phyloP scores from a whole-genome alignment of 1,284 basidiomycete genomes.

The Neonothopanus nambi region DNA sequence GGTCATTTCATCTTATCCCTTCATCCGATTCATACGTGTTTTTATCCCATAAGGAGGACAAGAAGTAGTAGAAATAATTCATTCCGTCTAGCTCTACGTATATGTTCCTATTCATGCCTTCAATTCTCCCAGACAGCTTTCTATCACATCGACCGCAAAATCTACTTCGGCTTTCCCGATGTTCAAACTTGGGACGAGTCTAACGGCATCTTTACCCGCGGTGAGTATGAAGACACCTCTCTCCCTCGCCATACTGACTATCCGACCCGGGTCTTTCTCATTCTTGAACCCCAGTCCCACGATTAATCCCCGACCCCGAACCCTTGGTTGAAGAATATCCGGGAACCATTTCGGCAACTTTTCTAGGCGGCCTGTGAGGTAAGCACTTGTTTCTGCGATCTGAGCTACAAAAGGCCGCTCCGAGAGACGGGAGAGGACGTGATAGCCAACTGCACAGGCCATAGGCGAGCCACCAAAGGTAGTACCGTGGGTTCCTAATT shows the following conservation, averaged over 20 bases:
- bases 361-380: slow-evolving; percentile 60
- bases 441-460: slow-evolving; percentile 86
- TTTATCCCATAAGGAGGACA: too few relatives aligned
- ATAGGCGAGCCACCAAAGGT: slow-evolving; percentile 96
- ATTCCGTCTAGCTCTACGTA: too few relatives aligned
- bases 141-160: slow-evolving; percentile 83
- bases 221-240: slow-evolving; percentile 89
- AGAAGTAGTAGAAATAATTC: too few relatives aligned
- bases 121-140: slow-evolving; percentile 62
- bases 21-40: background rate
- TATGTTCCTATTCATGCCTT: slow-evolving; percentile 2
- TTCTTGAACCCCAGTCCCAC: slow-evolving; percentile 82
- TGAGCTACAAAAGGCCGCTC: slow-evolving; percentile 54
- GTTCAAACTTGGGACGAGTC: slow-evolving; percentile 90
- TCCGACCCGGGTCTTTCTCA: slow-evolving; percentile 54
- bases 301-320: slow-evolving; percentile 86
- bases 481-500: slow-evolving; percentile 88
- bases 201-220: slow-evolving; percentile 86
- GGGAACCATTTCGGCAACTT: slow-evolving; percentile 73
- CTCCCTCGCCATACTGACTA: slow-evolving; percentile 83
- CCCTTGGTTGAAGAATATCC: slow-evolving; percentile 54
- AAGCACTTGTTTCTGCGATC: slow-evolving; percentile 56
- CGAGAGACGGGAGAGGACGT: slow-evolving; percentile 79
- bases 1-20: background rate
- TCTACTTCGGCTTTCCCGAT: slow-evolving; percentile 81